These are phyloP conservation scores for Boechera divaricarpa DNA, from an alignment of 345 rosid genomes.

Conservation along the genomic window DNA sequence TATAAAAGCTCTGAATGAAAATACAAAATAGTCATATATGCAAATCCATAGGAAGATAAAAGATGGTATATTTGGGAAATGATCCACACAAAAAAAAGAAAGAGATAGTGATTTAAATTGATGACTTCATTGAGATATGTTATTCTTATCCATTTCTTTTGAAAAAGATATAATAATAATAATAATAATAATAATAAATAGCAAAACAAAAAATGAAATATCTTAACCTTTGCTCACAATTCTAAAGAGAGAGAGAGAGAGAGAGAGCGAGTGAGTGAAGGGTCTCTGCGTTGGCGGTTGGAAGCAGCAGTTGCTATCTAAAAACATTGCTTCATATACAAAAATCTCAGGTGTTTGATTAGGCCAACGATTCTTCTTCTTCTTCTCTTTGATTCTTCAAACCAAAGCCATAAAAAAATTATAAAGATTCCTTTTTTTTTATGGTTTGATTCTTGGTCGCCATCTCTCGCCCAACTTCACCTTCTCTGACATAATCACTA, in stretches of 20 bases:
- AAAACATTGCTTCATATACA: conserved; percentile 42
- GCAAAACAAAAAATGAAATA: neutral
- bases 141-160: conserved; percentile 44
- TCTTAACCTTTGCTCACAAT: neutral
- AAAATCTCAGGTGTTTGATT: conserved; percentile 58
- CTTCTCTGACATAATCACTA: conserved; percentile 62
- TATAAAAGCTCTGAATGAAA: neutral
- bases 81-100: neutral
- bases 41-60: neutral
- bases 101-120: conserved; percentile 21
- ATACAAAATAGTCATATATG: neutral
- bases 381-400: conserved; percentile 54
- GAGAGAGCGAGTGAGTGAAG: neutral
- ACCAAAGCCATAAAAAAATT: conserved; percentile 51
- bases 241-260: conserved; percentile 16
- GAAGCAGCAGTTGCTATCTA: conserved; percentile 41
- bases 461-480: conserved; percentile 83
- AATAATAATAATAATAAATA: neutral
- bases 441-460: conserved; percentile 83
- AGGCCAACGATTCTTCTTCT: conserved; percentile 65
- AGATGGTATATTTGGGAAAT: neutral
- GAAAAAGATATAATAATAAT: neutral
- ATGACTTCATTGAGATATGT: conserved; percentile 39
- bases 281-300: conserved; percentile 45
- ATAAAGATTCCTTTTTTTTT: conserved; percentile 23